Percentiles rank a stretch among this genome's conserved stretches.
Conservation (phyloP, 805 yeast genomes). For the Zygosaccharomyces lentus region DNA sequence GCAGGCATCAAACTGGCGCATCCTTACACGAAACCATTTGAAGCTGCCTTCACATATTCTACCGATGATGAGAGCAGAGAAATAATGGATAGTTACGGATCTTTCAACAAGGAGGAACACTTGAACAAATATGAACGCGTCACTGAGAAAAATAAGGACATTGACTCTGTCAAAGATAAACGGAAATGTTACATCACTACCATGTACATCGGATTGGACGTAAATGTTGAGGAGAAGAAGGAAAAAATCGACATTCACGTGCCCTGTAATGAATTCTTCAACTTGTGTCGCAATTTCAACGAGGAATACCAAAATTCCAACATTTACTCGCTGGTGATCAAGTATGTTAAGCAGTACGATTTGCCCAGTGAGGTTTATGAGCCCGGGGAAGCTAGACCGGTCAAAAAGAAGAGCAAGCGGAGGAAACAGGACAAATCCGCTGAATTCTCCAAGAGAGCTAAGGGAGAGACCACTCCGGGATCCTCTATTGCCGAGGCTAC, state of each 20-base stretch:
- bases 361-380: constrained; percentile 79
- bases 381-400: constrained; percentile 75
- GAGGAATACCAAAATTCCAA: constrained; percentile 58
- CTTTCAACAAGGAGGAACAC: constrained; percentile 46
- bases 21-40: constrained; percentile 80
- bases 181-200: constrained; percentile 59
- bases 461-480: constrained; percentile 22
- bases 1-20: constrained; percentile 80
- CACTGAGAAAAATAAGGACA: constrained; percentile 37
- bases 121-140: constrained; percentile 32
- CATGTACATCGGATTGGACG: constrained; percentile 72
- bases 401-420: constrained; percentile 51
- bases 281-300: constrained; percentile 69
- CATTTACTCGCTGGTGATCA: constrained; percentile 53
- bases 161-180: constrained; percentile 27
- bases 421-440: constrained; percentile 37
- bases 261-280: constrained; percentile 87
- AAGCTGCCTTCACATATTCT: constrained; percentile 45
- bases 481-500: constrained; percentile 14
- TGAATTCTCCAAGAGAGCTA: constrained; percentile 33
- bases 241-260: constrained; percentile 76
- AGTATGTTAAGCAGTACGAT: constrained; percentile 71
- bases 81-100: constrained; percentile 60
- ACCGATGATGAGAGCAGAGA: constrained; percentile 52
- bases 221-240: constrained; percentile 45